Evolutionary conservation across 805 yeast species (phyloP).

Genomic region (Nakazawaea pomicola): DNA sequence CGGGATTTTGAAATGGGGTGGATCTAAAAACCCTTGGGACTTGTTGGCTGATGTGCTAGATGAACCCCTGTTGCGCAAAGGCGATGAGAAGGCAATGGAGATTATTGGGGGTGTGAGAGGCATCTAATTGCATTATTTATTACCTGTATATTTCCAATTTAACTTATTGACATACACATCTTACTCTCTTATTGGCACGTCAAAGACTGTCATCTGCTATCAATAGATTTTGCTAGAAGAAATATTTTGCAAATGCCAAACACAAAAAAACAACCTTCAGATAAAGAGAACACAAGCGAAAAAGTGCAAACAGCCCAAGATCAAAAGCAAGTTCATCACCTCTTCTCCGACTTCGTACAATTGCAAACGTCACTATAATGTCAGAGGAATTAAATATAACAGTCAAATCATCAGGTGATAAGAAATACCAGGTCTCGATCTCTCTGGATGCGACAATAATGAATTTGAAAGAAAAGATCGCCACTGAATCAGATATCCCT

Average conservation of each 20-base stretch:
- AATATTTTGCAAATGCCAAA: no score
- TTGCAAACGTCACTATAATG: no score
- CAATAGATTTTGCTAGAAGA: no score
- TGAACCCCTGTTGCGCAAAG: constrained; percentile 51
- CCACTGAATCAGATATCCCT: constrained; percentile 58
- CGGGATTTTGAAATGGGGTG: constrained; percentile 87
- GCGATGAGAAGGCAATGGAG: constrained; percentile 70
- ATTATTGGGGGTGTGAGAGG: constrained; percentile 31
- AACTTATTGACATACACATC: not conserved
- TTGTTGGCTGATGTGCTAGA: constrained; percentile 78
- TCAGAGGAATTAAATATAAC: constrained; percentile 24
- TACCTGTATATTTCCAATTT: not conserved
- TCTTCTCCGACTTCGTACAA: no score
- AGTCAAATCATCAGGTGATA: constrained; percentile 59
- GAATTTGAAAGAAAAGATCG: constrained; percentile 64
- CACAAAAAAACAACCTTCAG: no score
- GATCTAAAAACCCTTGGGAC: constrained; percentile 83
- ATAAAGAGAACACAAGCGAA: no score
- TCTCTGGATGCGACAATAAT: constrained; percentile 50
- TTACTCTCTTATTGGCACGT: not conserved
- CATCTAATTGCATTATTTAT: constrained; percentile 1
- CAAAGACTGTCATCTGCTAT: not conserved
- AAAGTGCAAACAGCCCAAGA: no score
- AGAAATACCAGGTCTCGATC: constrained; percentile 65
- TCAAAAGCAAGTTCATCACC: no score